phyloP scores from a whole-genome alignment of 2,329 filamentous ascomycete genomes.

The Colletotrichum noveboracense region DNA sequence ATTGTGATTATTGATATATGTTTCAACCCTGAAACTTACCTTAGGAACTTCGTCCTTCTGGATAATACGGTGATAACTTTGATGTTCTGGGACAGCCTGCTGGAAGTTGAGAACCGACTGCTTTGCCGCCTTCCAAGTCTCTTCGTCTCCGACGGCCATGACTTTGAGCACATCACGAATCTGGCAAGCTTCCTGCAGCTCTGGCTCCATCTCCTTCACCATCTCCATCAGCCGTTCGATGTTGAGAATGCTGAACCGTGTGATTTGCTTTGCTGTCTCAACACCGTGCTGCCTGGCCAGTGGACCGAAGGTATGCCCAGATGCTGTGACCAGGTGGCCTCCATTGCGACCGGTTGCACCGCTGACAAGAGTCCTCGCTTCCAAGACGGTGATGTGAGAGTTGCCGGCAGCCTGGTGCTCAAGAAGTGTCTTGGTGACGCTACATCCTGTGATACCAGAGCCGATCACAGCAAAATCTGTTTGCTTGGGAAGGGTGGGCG shows the following conservation, averaged over 20 bases:
- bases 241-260: slow-evolving; percentile 10
- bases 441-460: slow-evolving; percentile 39
- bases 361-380: slow-evolving; percentile 29
- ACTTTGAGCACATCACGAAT: slow-evolving; percentile 24
- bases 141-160: slow-evolving; percentile 24
- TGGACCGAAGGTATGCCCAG: background rate
- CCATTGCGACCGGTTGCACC: slow-evolving; percentile 36
- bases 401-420: slow-evolving; percentile 9
- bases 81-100: slow-evolving; percentile 19
- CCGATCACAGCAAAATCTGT: slow-evolving; percentile 39
- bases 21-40: background rate
- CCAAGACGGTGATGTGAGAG: slow-evolving; percentile 27
- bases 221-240: background rate
- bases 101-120: slow-evolving; percentile 24
- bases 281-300: slow-evolving; percentile 3
- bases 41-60: slow-evolving; percentile 23
- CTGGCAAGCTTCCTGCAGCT: background rate
- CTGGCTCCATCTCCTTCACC: slow-evolving; percentile 8
- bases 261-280: slow-evolving; percentile 14
- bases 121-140: slow-evolving; percentile 20
- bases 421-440: slow-evolving; percentile 34
- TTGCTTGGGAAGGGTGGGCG: slow-evolving; percentile 10
- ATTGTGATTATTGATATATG: background rate
- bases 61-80: slow-evolving; percentile 22
- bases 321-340: slow-evolving; percentile 22